Evolutionary conservation across 768 basidiomycete genomes (phyloP).

Genomic region (Termitomyces sp.): DNA sequence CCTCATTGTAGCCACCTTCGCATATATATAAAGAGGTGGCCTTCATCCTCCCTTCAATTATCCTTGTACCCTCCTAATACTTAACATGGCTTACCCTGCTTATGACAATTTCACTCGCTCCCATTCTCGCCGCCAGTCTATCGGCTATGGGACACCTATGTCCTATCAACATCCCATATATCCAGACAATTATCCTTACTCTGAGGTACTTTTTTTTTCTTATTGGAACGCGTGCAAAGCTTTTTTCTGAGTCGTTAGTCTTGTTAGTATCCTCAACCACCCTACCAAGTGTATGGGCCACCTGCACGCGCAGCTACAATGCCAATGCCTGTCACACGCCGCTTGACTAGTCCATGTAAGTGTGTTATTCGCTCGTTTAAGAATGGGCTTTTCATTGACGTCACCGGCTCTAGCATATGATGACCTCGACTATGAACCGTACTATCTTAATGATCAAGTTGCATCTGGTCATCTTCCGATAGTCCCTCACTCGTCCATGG

Average conservation of each 20-base stretch:
- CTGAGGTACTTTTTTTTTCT: slow-evolving; percentile 33
- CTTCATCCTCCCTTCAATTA: neutral
- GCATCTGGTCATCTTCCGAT: slow-evolving; percentile 37
- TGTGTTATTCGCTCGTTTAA: neutral
- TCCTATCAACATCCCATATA: slow-evolving; percentile 40
- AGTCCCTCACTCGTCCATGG: slow-evolving; percentile 27
- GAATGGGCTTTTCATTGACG: slow-evolving; percentile 1
- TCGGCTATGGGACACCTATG: slow-evolving; percentile 30
- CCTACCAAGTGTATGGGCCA: slow-evolving; percentile 47
- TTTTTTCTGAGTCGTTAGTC: neutral
- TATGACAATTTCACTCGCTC: slow-evolving; percentile 28
- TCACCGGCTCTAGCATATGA: slow-evolving; percentile 46
- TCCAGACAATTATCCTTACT: slow-evolving; percentile 29
- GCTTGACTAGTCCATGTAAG: slow-evolving; percentile 42
- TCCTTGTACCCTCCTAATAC: slow-evolving; percentile 2
- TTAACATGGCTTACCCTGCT: slow-evolving; percentile 23
- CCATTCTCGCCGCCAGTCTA: slow-evolving; percentile 39
- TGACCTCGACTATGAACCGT: slow-evolving; percentile 49
- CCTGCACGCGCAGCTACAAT: slow-evolving; percentile 29
- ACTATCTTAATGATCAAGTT: slow-evolving; percentile 49
- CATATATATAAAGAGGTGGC: slow-evolving; percentile 18
- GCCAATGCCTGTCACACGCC: slow-evolving; percentile 33
- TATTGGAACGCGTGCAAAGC: neutral
- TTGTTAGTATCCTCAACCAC: slow-evolving; percentile 39
- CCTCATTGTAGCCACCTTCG: slow-evolving; percentile 17